Base-by-base conservation (phyloP, 495 filamentous ascomycete genomes). In the Trichoderma reesei region DNA sequence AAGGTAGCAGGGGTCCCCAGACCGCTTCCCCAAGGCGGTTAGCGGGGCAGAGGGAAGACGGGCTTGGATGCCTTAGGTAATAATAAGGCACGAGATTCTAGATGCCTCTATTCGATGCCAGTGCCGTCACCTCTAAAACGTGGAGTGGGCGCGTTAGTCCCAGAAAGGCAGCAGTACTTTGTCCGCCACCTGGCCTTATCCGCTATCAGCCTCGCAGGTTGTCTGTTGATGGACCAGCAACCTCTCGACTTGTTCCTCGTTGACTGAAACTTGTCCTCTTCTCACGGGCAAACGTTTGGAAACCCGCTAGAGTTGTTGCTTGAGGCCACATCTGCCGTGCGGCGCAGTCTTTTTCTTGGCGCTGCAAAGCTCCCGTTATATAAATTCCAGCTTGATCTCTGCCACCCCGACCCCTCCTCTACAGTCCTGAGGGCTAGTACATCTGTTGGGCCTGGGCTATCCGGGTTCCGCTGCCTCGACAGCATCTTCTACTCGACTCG, bases 241-340 rank as follows among this genome's bases (percentile, higher is more conserved):
- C 51, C 11, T 36, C 51, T 56, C 51, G 8, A 34, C 16, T 20
- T 18, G 10, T 14, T 26, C 51, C 4, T 56, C 51, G 11, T 34
- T 56, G 26, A 26, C 26, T 26, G 51, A 56, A 56, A 56, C 51
- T 56, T 56, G 51, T 56, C 51, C 51, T 56, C 51, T 56, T 56
- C 51, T 56, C 51, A 56, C 51, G 51, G 51, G 11, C 51, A 34
- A 56, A 26, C 26, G 51, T 34, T 26, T 56, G 18, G 51, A 34
- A 56, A 56, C 51, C 51, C 51, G 51, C 51, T 34, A 56, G 51
- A 20, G 51, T 56, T 26, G 31, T 34, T 26, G 14, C 51, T 56
- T 56, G 51, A 56, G 51, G 51, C 51, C 51, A 56, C 51, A 56
- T 56, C 51, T 33, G 31, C 51, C 51, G 51, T 56, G 10, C n/a